These are phyloP conservation scores for Aspergillus ellipticus DNA, from an alignment of 495 filamentous ascomycete genomes.

Conservation along the genomic window DNA sequence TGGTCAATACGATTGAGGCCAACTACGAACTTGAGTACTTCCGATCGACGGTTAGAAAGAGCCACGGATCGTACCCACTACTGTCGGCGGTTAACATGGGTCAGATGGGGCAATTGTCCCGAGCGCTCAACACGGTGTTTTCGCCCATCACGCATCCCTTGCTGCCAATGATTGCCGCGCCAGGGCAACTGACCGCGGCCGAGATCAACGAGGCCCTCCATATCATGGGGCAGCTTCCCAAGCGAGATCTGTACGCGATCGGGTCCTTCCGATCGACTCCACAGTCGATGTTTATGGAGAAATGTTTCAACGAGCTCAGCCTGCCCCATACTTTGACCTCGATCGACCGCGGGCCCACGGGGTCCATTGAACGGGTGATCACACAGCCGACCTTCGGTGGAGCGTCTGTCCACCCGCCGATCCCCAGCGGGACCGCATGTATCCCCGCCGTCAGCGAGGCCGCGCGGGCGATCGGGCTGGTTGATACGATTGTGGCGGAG, in stretches of 20 bases:
- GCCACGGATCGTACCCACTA: slow-evolving; percentile 59
- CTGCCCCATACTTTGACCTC: slow-evolving; percentile 75
- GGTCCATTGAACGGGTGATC: slow-evolving; percentile 61
- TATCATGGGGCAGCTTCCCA: slow-evolving; percentile 75
- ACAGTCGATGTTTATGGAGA: slow-evolving; percentile 80
- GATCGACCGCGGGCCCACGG: slow-evolving; percentile 65
- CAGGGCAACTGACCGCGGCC: slow-evolving; percentile 76
- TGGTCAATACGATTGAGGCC: slow-evolving; percentile 71
- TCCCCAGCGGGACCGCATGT: slow-evolving; percentile 46
- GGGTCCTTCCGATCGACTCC: slow-evolving; percentile 66
- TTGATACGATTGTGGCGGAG: slow-evolving; percentile 69
- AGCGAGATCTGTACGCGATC: slow-evolving; percentile 75
- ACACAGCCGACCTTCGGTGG: slow-evolving; percentile 71
- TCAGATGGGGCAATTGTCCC: slow-evolving; percentile 73
- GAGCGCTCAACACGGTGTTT: slow-evolving; percentile 77
- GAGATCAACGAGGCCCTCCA: slow-evolving; percentile 77
- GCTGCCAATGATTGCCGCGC: slow-evolving; percentile 78
- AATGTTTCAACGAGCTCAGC: slow-evolving; percentile 82
- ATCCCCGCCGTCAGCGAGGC: slow-evolving; percentile 68
- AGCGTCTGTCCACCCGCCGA: slow-evolving; percentile 70
- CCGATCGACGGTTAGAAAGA: slow-evolving; percentile 65
- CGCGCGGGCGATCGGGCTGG: slow-evolving; percentile 67
- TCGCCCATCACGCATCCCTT: slow-evolving; percentile 83
- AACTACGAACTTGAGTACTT: slow-evolving; percentile 89
- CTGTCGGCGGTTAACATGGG: slow-evolving; percentile 87